Percentiles rank a stretch among this genome's conserved stretches.
Conservation (phyloP, 306 rosid species). For the Acacia melanoxylon region DNA sequence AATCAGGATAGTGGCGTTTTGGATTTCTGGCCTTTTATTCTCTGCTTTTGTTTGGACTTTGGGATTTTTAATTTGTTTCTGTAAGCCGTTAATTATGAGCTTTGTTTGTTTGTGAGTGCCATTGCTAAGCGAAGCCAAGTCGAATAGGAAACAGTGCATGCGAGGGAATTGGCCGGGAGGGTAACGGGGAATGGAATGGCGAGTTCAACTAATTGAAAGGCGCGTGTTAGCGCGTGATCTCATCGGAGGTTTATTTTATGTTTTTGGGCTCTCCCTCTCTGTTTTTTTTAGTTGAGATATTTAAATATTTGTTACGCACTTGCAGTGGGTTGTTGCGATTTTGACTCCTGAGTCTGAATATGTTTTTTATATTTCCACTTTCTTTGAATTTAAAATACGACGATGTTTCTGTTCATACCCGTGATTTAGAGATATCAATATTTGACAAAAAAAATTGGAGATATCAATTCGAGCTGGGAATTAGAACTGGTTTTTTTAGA, state of each 20-base stretch:
- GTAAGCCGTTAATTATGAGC: background rate
- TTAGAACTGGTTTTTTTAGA: no score
- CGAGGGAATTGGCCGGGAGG: conserved; percentile 5
- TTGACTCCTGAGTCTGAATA: conserved; percentile 28
- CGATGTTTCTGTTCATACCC: background rate
- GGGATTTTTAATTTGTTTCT: conserved; percentile 3
- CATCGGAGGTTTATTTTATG: background rate
- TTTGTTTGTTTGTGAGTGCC: conserved; percentile 21
- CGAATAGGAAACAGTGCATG: conserved; percentile 13
- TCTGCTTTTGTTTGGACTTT: conserved; percentile 35
- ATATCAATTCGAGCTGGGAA: no score
- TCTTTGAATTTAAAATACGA: conserved; percentile 10
- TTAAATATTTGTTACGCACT: background rate
- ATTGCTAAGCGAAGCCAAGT: background rate
- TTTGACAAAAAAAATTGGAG: no score
- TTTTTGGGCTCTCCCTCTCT: background rate
- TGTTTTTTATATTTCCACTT: background rate
- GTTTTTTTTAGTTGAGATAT: background rate
- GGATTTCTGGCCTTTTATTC: conserved; percentile 33
- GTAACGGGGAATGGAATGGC: background rate
- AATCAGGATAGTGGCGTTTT: background rate
- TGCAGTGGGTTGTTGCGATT: conserved; percentile 13
- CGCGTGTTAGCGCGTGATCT: conserved; percentile 5
- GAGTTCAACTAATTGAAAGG: background rate
- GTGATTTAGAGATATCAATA: background rate